Percentiles rank a stretch among this genome's conserved stretches.
phyloP scores from a whole-genome alignment of 441 rosid genomes.

The Isatis lusitanica region DNA sequence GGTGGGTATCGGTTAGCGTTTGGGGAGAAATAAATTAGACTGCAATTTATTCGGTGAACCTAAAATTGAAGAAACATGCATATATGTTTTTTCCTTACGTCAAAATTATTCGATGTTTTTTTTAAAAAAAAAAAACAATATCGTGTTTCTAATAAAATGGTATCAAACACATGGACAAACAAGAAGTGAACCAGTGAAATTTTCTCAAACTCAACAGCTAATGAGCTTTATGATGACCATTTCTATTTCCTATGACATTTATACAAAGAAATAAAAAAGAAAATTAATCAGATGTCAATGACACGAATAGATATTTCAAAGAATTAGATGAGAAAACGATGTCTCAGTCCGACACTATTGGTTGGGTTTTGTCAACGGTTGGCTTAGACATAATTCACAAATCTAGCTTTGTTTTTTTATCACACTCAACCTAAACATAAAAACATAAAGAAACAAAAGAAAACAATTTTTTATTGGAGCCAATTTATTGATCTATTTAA shows the following conservation, averaged over 20 bases:
- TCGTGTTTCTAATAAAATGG: background rate
- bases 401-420: background rate
- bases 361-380: slow-evolving; percentile 13
- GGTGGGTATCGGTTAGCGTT: slow-evolving; percentile 3
- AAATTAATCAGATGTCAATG: slow-evolving; percentile 4
- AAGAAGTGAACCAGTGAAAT: background rate
- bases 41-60: background rate
- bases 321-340: background rate
- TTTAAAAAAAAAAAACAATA: no score
- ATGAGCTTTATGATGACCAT: slow-evolving; percentile 3
- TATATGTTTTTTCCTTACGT: no score
- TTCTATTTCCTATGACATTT: background rate
- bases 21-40: background rate
- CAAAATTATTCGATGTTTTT: no score
- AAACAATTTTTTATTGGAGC: background rate
- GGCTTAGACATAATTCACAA: slow-evolving; percentile 2
- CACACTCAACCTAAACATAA: slow-evolving; percentile 1
- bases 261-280: background rate
- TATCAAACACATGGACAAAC: background rate
- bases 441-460: background rate
- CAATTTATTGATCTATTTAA: background rate
- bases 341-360: background rate
- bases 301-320: background rate
- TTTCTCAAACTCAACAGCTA: background rate
- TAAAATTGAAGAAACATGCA: background rate